Percentiles rank a stretch among this genome's conserved stretches.
These are phyloP conservation scores for Pythium biforme DNA, from an alignment of 352 stramenopile species.

Conservation along the genomic window DNA sequence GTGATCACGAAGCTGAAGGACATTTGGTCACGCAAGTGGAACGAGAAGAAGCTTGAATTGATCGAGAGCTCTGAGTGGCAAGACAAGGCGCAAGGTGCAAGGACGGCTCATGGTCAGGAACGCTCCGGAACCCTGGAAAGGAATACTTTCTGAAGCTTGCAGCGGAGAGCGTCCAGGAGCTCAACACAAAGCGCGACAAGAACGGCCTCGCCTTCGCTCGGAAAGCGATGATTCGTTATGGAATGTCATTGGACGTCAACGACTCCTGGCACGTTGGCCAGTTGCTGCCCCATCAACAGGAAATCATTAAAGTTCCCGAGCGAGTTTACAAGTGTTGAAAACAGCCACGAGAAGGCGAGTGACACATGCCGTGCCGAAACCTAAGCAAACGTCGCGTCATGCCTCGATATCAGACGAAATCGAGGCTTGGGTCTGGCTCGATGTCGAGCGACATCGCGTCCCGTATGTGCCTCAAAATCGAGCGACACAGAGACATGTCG, in stretches of 20 bases:
- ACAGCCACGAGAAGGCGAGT: too few relatives aligned
- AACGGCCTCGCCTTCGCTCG: conserved; percentile 28
- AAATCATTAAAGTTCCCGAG: too few relatives aligned
- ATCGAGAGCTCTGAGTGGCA: conserved; percentile 30
- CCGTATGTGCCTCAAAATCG: too few relatives aligned
- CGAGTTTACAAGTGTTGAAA: too few relatives aligned
- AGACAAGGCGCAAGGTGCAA: conserved; percentile 18
- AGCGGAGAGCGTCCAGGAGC: conserved; percentile 23
- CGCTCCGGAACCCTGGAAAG: conserved; percentile 35
- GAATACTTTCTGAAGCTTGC: conserved; percentile 28
- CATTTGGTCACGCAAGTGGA: conserved; percentile 24
- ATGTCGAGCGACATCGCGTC: too few relatives aligned
- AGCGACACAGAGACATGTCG: too few relatives aligned
- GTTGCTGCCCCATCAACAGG: background rate
- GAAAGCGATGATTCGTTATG: conserved; percentile 38
- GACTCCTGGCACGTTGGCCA: background rate
- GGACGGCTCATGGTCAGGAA: conserved; percentile 29
- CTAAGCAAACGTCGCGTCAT: too few relatives aligned
- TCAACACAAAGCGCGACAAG: conserved; percentile 25
- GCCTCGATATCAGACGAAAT: too few relatives aligned
- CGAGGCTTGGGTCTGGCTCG: too few relatives aligned
- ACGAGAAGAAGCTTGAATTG: conserved; percentile 33
- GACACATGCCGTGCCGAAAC: too few relatives aligned
- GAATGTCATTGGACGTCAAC: conserved; percentile 11
- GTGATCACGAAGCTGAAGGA: conserved; percentile 35